These are phyloP conservation scores for Tympanopsis confertula DNA, from an alignment of 2,329 filamentous ascomycete genomes.

Conservation along the genomic window DNA sequence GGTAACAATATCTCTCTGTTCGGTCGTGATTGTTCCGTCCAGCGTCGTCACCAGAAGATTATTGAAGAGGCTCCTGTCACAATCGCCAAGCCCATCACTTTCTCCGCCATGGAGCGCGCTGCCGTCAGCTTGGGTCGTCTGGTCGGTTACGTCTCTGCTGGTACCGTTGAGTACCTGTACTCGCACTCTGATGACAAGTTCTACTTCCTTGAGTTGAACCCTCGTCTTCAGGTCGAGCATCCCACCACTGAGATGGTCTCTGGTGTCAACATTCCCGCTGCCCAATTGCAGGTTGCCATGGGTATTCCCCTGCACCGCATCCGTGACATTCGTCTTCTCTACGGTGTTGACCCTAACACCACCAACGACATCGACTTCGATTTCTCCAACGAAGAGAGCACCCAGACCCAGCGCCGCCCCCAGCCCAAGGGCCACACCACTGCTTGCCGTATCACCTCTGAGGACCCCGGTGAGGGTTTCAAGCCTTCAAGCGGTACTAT, in stretches of 20 bases:
- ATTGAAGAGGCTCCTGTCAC: constrained; percentile 98
- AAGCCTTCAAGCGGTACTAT: constrained; percentile 98
- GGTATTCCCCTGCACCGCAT: constrained; percentile 92
- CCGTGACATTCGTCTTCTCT: constrained; percentile 87
- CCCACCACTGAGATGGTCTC: constrained; percentile 99
- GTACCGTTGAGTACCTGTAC: constrained; percentile 98
- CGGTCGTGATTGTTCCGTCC: constrained; percentile 95
- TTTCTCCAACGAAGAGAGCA: constrained; percentile 77
- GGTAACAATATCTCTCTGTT: constrained; percentile 99
- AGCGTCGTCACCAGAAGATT: constrained; percentile 97
- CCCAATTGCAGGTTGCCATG: constrained; percentile 98
- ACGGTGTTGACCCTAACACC: constrained; percentile 85
- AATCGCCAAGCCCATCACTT: constrained; percentile 78
- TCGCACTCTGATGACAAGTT: constrained; percentile 97
- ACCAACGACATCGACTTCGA: constrained; percentile 88
- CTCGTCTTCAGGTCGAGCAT: constrained; percentile 98
- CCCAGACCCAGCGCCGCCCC: constrained; percentile 75
- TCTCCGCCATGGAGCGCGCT: constrained; percentile 92
- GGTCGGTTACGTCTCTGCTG: constrained; percentile 95
- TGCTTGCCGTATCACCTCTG: constrained; percentile 96
- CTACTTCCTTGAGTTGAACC: constrained; percentile 98
- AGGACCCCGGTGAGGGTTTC: constrained; percentile 97
- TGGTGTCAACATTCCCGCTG: constrained; percentile 91
- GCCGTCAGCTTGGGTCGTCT: constrained; percentile 87
- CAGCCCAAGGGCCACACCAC: constrained; percentile 94